Evolutionary conservation across 2,329 filamentous ascomycete genomes (phyloP).

Genomic region (Penicillium sp.): DNA sequence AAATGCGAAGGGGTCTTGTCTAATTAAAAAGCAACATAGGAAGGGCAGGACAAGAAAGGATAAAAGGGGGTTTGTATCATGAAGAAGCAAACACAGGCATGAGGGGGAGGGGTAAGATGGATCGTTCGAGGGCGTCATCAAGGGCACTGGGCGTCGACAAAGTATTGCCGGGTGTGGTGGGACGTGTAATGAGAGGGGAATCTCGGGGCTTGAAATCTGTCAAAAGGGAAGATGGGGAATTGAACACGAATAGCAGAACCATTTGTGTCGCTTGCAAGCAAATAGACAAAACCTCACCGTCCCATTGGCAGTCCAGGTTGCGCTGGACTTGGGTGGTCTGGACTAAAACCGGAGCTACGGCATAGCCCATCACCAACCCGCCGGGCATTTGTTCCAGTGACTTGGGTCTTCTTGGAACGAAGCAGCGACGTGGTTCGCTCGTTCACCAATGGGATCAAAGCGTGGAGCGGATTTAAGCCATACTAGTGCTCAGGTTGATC

Average conservation of each 20-base stretch:
- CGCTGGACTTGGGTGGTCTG: not conserved
- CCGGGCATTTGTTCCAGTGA: not conserved
- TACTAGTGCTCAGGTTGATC: conserved; percentile 40
- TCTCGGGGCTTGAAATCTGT: not conserved
- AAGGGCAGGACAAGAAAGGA: conserved; percentile 15
- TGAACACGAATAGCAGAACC: not conserved
- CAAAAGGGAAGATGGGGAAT: conserved; percentile 3
- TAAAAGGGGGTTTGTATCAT: conserved; percentile 20
- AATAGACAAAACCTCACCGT: conserved; percentile 1
- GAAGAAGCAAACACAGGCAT: conserved; percentile 13
- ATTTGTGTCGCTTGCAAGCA: not conserved
- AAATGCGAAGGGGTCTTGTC: conserved; percentile 33
- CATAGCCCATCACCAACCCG: not conserved
- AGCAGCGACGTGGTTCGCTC: not conserved
- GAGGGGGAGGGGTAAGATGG: conserved; percentile 7
- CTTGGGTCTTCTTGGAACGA: not conserved
- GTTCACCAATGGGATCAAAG: conserved; percentile 8
- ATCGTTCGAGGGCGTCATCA: conserved; percentile 23
- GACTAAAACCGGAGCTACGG: not conserved
- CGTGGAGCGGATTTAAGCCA: conserved; percentile 33
- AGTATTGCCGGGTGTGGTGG: conserved; percentile 5
- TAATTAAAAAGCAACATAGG: conserved; percentile 36
- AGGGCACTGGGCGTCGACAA: not conserved
- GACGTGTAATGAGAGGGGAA: conserved; percentile 11
- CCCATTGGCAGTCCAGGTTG: conserved; percentile 3